Evolutionary conservation across 169 alveolate species (phyloP), one percentile per base, ranked within the genome.

Genomic region (Eimeria sp.): DNA sequence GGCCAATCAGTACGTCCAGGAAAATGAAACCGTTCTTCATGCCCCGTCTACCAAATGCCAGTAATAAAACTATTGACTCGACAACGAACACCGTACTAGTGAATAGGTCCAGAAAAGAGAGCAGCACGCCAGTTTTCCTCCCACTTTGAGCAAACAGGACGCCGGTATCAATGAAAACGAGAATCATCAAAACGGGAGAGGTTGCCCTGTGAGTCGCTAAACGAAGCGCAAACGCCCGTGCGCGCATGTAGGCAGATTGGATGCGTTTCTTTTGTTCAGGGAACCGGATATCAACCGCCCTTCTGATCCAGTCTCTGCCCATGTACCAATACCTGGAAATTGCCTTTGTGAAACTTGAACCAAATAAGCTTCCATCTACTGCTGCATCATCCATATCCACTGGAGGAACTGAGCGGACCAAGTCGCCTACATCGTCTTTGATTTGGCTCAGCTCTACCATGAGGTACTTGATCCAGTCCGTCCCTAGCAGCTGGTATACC

Each of bases 391-490:
- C 63, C 5, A 51, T 30, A 20, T 61, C 65, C 80, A 14, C 67
- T 9, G 14, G 30, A 34, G 34, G 51, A 7, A 67, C 10, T 25
- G 88, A 51, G 25, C n/a, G 88, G 40, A 57, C 13, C 40, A 61
- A 57, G 45, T 22, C 58, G 9, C 47, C 51, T 9, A 40, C 47
- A 75, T 16, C 9, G 49, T 87, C 63, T 54, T 65, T 65, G 20
- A 2, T 87, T 57, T 87, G 83, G 83, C 43, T 45, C 51, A 87
- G 94, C 47, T 87, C 78, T 47, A 87, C 83, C 67, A 87, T 61
- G 14, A 87, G 94, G 47, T 87, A 87, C 94, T 87, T 87, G n/a
- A 94, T 43, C 96, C 96, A 94, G 40, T 94, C 94, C 43, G 91
- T 65, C 5, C 96, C 96, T 47, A 87, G 63, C 84, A 87, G 94